Evolutionary conservation across 2,329 filamentous ascomycete genomes (phyloP).

Genomic region (Scolecobasidium constrictum): DNA sequence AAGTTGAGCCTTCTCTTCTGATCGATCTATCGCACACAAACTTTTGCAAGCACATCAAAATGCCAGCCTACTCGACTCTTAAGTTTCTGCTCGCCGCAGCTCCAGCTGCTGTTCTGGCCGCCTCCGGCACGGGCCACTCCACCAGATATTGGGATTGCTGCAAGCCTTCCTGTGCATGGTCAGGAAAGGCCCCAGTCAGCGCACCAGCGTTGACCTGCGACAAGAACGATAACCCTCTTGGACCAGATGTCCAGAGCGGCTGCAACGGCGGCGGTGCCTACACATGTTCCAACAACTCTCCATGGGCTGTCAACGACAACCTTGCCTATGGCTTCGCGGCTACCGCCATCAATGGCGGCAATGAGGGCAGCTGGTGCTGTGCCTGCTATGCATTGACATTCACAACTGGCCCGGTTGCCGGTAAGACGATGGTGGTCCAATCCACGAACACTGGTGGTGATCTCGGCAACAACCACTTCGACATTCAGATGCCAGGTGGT

Average conservation of each 20-base stretch:
- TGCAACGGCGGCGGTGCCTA: constrained; percentile 46
- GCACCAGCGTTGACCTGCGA: constrained; percentile 41
- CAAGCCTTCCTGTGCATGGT: constrained; percentile 49
- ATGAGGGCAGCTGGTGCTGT: constrained; percentile 50
- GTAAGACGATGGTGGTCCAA: constrained; percentile 53
- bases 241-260: constrained; percentile 35
- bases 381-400: constrained; percentile 50
- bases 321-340: constrained; percentile 53
- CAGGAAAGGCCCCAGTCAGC: constrained; percentile 40
- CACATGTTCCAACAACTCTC: constrained; percentile 49
- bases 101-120: too few relatives aligned
- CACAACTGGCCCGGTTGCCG: constrained; percentile 40
- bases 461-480: constrained; percentile 47
- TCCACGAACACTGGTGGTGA: constrained; percentile 51
- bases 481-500: constrained; percentile 40
- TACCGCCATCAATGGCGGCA: constrained; percentile 42
- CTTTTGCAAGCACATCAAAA: too few relatives aligned
- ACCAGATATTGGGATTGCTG: constrained; percentile 48
- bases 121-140: constrained; percentile 21
- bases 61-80: too few relatives aligned
- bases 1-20: too few relatives aligned
- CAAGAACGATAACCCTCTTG: constrained; percentile 40
- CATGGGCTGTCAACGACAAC: constrained; percentile 45
- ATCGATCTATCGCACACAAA: too few relatives aligned
- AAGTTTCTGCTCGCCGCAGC: too few relatives aligned